A percentile compares a stretch with the other conserved stretches of the same genome.
These are phyloP conservation scores for Aphanomyces cochlioides DNA, from an alignment of 352 stramenopile species.

Conservation along the genomic window DNA sequence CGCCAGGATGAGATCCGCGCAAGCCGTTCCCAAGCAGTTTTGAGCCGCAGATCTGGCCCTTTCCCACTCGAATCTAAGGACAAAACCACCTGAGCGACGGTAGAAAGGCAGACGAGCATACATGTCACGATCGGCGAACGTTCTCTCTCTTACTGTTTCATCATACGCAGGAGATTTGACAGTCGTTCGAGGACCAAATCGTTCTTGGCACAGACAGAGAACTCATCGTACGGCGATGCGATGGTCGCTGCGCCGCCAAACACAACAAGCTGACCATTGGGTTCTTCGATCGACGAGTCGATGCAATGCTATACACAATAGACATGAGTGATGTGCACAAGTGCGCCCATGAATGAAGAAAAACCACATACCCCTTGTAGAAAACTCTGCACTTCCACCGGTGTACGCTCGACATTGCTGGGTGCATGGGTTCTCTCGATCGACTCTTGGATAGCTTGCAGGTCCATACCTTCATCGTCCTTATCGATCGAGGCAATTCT, in stretches of 20 bases:
- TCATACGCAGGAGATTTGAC: background rate
- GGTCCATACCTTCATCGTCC: slow-evolving; percentile 1
- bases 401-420: background rate
- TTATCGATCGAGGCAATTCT: slow-evolving; percentile 15
- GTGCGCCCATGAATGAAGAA: too few species aligned
- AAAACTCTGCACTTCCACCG: background rate
- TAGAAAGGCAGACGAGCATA: too few species aligned
- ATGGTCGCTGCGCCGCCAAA: slow-evolving; percentile 26
- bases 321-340: background rate
- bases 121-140: too few species aligned
- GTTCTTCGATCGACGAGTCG: background rate
- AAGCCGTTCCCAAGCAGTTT: too few species aligned
- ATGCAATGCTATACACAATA: slow-evolving; percentile 19
- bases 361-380: background rate
- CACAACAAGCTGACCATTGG: background rate
- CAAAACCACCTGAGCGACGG: too few species aligned
- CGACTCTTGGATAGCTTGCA: background rate
- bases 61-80: too few species aligned
- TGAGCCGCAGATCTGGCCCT: too few species aligned
- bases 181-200: slow-evolving; percentile 20
- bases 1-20: too few species aligned
- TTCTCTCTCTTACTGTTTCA: background rate
- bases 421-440: background rate
- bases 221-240: slow-evolving; percentile 19
- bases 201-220: background rate